These are phyloP conservation scores for Entophlyctis helioformis DNA, from an alignment of 192 early-diverging fungal genomes.

Conservation along the genomic window DNA sequence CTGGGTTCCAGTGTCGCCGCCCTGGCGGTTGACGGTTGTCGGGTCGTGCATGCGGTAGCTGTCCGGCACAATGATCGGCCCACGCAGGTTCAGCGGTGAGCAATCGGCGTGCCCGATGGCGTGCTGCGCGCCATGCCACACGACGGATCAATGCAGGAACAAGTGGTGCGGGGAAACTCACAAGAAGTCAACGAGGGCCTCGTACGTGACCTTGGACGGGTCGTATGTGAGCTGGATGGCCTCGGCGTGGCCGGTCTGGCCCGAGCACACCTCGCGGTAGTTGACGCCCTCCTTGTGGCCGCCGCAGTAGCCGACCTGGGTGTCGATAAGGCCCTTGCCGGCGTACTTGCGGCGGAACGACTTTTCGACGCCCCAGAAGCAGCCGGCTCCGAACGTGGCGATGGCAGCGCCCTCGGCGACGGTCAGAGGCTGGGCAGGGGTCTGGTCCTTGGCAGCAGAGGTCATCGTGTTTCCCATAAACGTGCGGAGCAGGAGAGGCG, in stretches of 20 bases:
- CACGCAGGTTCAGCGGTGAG: background rate
- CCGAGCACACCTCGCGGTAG: slow-evolving; percentile 43
- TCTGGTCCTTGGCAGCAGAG: too few relatives aligned
- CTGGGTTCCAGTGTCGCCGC: slow-evolving; percentile 74
- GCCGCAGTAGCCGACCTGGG: slow-evolving; percentile 59
- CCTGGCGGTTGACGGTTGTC: slow-evolving; percentile 75
- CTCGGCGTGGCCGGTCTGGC: slow-evolving; percentile 71
- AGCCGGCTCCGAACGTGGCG: slow-evolving; percentile 86
- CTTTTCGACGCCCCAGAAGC: slow-evolving; percentile 61
- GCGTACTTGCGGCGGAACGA: slow-evolving; percentile 22
- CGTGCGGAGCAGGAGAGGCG: too few relatives aligned
- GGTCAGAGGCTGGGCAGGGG: too few relatives aligned
- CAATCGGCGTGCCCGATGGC: too few relatives aligned
- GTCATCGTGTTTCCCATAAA: too few relatives aligned
- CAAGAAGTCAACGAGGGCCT: slow-evolving; percentile 67
- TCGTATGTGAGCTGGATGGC: slow-evolving; percentile 68
- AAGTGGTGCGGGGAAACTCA: slow-evolving; percentile 33
- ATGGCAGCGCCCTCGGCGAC: too few relatives aligned
- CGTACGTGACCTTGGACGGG: slow-evolving; percentile 58
- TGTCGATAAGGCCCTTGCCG: slow-evolving; percentile 26
- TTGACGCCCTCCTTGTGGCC: slow-evolving; percentile 18
- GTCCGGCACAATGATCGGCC: slow-evolving; percentile 20
- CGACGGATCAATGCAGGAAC: too few relatives aligned
- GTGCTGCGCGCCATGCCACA: background rate
- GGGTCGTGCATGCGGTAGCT: slow-evolving; percentile 61